Base-by-base conservation (phyloP, 2,329 filamentous ascomycete species). In the Ophiostoma perfectum region DNA sequence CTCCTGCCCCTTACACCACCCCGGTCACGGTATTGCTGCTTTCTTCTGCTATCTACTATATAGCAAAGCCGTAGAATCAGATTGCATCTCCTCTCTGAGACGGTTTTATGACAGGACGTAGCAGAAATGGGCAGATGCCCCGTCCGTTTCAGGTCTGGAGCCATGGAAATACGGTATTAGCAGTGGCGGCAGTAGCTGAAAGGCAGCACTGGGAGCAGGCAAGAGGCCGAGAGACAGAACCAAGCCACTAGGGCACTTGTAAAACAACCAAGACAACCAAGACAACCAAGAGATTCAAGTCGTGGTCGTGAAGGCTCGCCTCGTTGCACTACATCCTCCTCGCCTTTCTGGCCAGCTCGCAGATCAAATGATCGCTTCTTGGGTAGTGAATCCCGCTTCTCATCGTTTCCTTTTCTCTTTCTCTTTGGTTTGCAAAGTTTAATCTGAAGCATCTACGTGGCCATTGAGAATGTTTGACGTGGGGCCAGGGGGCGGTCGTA, bases 91-190 rank as follows among this genome's bases (percentile, higher is more conserved):
- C 9, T 60, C 49, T 11, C 55, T 60, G 55, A 60, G 55, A 60
- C 55, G 38, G 9, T 38, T 36, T 6, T 60, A 60, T 60, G 55
- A 60, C 55, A 60, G 55, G 55, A 60, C 55, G 55, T 60, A 60
- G 55, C 55, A 60, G 55, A 60, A 60, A 60, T 60, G 55, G 55
- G 27, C 55, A 60, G 55, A 60, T 38, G 55, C 27, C 27, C 55
- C 55, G 11, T 60, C 11, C 12, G 55, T 60, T 60, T 60, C 55
- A 60, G 27, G 27, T 18, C 49, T 55, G 2, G 49, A 55, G 49
- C 18, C 6, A 18, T 18, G 49, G 18, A 55, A 36, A 55, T 55
- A 55, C n/a, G n/a, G 49, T 11, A 55, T 27, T 27, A 27, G 27
- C 27, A 27, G 27, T 27, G 27, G 27, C 2, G 27, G 27, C 27